A percentile compares a stretch with the other conserved stretches of the same genome.
Evolutionary conservation across 495 filamentous ascomycete species (phyloP).

Genomic region (Physcia stellaris): DNA sequence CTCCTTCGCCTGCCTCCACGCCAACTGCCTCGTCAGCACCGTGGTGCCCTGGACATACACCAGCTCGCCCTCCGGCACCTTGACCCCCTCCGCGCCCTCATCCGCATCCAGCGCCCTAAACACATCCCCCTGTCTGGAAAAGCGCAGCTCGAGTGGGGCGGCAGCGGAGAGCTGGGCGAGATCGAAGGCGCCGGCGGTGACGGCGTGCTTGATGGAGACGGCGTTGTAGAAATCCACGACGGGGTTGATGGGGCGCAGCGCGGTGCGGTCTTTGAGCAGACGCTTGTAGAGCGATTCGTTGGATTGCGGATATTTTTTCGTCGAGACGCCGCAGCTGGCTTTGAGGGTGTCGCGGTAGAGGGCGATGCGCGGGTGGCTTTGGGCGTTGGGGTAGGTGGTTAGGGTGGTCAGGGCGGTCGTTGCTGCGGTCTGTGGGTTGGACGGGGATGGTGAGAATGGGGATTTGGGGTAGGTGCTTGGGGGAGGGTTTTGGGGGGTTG

Average conservation of each 20-base stretch:
- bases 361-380: not conserved
- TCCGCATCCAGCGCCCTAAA: not conserved
- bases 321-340: not conserved
- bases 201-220: not conserved
- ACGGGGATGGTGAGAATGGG: too few relatives aligned
- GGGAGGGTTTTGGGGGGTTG: too few relatives aligned
- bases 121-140: not conserved
- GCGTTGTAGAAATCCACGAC: not conserved
- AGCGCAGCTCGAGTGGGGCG: not conserved
- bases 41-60: not conserved
- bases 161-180: not conserved
- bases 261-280: not conserved
- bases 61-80: not conserved
- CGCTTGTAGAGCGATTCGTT: not conserved
- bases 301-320: not conserved
- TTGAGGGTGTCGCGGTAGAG: not conserved
- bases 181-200: not conserved
- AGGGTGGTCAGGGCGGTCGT: not conserved
- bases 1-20: not conserved
- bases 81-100: not conserved
- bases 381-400: not conserved
- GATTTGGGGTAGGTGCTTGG: too few relatives aligned
- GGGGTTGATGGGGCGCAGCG: not conserved
- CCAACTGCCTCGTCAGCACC: not conserved
- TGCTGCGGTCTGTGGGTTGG: too few relatives aligned